A percentile compares a stretch with the other conserved stretches of the same genome.
phyloP scores from a whole-genome alignment of 2,329 filamentous ascomycete genomes.

The Grosmannia serpens region DNA sequence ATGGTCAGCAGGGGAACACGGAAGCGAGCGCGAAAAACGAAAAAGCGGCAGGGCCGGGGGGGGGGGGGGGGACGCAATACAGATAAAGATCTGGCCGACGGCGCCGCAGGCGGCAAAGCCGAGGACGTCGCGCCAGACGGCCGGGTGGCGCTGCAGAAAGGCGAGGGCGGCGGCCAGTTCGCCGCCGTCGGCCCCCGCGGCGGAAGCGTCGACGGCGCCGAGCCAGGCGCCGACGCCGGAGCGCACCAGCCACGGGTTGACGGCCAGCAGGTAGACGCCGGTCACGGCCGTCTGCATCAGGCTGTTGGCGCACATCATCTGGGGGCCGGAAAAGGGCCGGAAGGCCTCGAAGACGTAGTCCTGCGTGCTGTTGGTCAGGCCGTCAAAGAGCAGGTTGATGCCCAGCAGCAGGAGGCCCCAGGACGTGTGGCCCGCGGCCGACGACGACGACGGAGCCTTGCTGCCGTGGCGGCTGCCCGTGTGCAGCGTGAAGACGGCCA shows the following conservation, averaged over 20 bases:
- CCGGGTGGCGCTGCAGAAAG: conserved; percentile 71
- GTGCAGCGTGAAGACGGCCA: conserved; percentile 90
- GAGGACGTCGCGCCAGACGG: conserved; percentile 76
- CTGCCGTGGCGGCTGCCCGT: conserved; percentile 46
- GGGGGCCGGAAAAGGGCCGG: conserved; percentile 73
- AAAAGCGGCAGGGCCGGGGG: background rate
- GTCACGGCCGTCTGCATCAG: conserved; percentile 74
- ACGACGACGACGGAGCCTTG: conserved; percentile 18
- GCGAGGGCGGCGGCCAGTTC: conserved; percentile 70
- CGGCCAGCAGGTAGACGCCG: conserved; percentile 57
- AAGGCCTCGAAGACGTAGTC: conserved; percentile 83
- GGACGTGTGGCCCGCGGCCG: conserved; percentile 41
- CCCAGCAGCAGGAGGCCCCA: conserved; percentile 77
- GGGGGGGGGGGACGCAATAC: conserved; percentile 60
- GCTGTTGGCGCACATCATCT: conserved; percentile 99
- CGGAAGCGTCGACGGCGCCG: conserved; percentile 55
- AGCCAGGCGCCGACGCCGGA: conserved; percentile 54
- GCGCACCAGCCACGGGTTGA: conserved; percentile 68
- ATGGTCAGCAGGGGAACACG: background rate
- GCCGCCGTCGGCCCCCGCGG: conserved; percentile 37
- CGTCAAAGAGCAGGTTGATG: conserved; percentile 90
- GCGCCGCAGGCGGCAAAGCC: conserved; percentile 86
- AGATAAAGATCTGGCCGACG: conserved; percentile 93
- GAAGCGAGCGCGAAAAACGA: background rate
- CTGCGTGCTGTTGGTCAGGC: conserved; percentile 91